Base-by-base conservation (phyloP, 202 grass and related monocot species). In the Eragrostis tef region DNA sequence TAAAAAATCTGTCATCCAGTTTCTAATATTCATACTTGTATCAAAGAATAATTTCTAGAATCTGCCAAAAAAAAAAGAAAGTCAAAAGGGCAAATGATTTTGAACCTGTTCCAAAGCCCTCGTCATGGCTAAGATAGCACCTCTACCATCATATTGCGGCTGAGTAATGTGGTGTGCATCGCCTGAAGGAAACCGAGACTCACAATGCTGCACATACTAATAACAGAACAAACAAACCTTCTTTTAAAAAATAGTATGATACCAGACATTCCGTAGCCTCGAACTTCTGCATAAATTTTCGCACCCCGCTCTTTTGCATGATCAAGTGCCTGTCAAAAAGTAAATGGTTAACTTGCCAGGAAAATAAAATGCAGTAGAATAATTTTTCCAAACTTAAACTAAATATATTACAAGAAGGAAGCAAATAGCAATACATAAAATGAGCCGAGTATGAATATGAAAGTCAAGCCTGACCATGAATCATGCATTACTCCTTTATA, bases 181-280 rank as follows among this genome's bases (percentile, higher is more conserved):
- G 52, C 95, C 95, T 98, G 59, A 88, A 26, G 83, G 11, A 87
- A 86, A 27, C 63, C 19, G 36, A 67, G 17, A 36, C 75, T 74
- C 63, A 52, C 22, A 26, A 71, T 29, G 64, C 16, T 67, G 46
- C 14, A 79, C 11, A 75, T 39, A 67, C 0, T 74, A 69, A 84
- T 50, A 12, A 56, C n/a, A 50, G 8, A 84, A 7, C 16, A 46
- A 77, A 52, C 7, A 45, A 45, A 64, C 16, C 25, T 58, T 24
- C 12, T 42, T 52, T 78, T 22, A 64, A 45, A 31, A 2, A 87
- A 85, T 29, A 67, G 70, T 46, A 87, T 50, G 50, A 68, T 88
- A 98, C 95, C 95, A 71, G 95, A 94, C 90, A 98, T 94, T 78
- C 95, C 95, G 41, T 94, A 94, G 29, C 92, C 92, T 86, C 92